A percentile compares a stretch with the other conserved stretches of the same genome.
Evolutionary conservation across 306 rosid genomes (phyloP).

Genomic region (Vigna radiata): DNA sequence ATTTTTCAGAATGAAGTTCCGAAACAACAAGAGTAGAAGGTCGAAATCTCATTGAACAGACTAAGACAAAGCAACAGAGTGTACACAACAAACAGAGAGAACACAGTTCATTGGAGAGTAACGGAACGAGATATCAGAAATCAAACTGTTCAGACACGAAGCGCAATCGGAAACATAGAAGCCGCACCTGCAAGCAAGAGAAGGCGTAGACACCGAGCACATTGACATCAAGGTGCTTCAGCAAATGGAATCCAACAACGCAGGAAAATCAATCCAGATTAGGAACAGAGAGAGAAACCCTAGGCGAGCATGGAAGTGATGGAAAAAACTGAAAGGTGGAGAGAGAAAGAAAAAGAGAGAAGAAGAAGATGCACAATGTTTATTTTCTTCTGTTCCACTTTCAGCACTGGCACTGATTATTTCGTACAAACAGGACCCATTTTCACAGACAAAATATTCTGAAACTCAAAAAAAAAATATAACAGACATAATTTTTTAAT

Average conservation of each 20-base stretch:
- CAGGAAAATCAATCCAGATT: constrained; percentile 30
- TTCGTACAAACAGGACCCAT: constrained; percentile 59
- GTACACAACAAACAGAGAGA: not conserved
- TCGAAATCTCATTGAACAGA: constrained; percentile 34
- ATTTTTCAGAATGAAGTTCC: constrained; percentile 25
- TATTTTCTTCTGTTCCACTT: constrained; percentile 46
- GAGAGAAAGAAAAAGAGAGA: constrained; percentile 39
- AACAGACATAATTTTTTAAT: not conserved
- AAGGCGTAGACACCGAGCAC: constrained; percentile 38
- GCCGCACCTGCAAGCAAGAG: constrained; percentile 50
- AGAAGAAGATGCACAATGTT: constrained; percentile 44
- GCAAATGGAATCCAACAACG: constrained; percentile 13
- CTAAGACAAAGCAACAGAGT: constrained; percentile 37
- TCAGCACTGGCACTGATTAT: constrained; percentile 75
- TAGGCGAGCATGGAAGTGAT: constrained; percentile 38
- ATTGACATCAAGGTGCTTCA: constrained; percentile 38
- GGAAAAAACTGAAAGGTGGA: constrained; percentile 33
- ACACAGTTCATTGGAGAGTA: not conserved
- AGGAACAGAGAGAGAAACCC: constrained; percentile 52
- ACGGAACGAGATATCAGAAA: constrained; percentile 3
- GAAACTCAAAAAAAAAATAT: not conserved
- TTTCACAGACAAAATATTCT: constrained; percentile 8
- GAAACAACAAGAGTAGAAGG: not conserved
- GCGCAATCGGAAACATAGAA: constrained; percentile 47
- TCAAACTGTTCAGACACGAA: constrained; percentile 4